These are phyloP conservation scores for Pythium biforme DNA, from an alignment of 352 stramenopile species.

Conservation along the genomic window DNA sequence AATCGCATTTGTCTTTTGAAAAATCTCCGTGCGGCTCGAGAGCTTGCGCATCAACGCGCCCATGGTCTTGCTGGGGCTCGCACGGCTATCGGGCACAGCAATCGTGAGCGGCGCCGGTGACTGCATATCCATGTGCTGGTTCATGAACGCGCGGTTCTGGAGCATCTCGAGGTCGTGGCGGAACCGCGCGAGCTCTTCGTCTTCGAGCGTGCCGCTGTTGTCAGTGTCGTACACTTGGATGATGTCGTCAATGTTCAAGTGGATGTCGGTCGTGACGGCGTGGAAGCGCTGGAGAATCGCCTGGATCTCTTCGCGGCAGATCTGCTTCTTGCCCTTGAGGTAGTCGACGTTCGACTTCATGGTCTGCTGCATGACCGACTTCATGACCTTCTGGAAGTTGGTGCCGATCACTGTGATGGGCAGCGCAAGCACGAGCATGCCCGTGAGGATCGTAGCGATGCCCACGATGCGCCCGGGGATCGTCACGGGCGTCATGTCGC, in stretches of 20 bases:
- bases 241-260: conserved; percentile 73
- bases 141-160: conserved; percentile 61
- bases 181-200: conserved; percentile 72
- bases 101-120: background rate
- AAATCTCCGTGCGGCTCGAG: conserved; percentile 2
- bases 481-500: conserved; percentile 83
- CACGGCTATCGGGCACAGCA: background rate
- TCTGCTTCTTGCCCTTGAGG: conserved; percentile 66
- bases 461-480: conserved; percentile 70
- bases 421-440: conserved; percentile 86
- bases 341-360: conserved; percentile 81
- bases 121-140: conserved; percentile 23
- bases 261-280: conserved; percentile 68
- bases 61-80: background rate
- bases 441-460: conserved; percentile 66
- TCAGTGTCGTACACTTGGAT: conserved; percentile 81
- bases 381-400: conserved; percentile 87
- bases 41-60: conserved; percentile 12
- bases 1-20: background rate
- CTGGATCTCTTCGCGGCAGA: conserved; percentile 74
- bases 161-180: conserved; percentile 67
- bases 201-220: conserved; percentile 75
- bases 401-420: conserved; percentile 90
- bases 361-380: conserved; percentile 69
- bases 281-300: conserved; percentile 70